Base-by-base conservation (phyloP, 306 rosid species). In the Trifolium repens region DNA sequence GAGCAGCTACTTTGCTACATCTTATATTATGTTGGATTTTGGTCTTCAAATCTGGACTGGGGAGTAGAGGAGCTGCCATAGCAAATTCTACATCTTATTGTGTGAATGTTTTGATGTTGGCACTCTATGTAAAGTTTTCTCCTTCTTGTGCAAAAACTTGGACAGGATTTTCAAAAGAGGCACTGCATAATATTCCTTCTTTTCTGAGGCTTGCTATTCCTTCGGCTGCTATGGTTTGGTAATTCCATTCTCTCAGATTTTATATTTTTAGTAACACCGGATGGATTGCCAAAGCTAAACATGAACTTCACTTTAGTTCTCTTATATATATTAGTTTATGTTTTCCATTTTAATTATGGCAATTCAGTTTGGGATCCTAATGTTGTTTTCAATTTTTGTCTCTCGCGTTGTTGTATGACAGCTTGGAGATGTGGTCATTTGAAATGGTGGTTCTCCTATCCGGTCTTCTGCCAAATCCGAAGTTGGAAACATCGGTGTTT, bases 371-470 rank as follows among this genome's bases (percentile, higher is more conserved):
- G 5, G 6, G 10, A 53, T 53, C 17, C 13, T 53, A 8, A 8
- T 53, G 59, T 53, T 32, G 35, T 4, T 32, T 32, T 32, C 35
- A 0, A 32, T 32, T 32, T 7, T 0, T 53, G 59, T 53, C 0
- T 9, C 34, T 7, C 10, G 0, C n/a, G 35, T 62, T 12, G 35
- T 35, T 37, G 47, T 11, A 8, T 4, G 15, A 35, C 82, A 93
- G 96, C 84, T 73, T 91, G 86, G 91, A 91, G 72, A 49, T 75
- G 80, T 89, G 93, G 90, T 78, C 93, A 44, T 91, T 91, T 77
- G 88, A 88, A 73, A 0, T 84, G 79, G 57, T 87, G 85, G 91
- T 89, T 72, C 84, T 89, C 62, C 80, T 85, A 9, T 84, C 93
- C 0, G 91, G 93, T 19, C 87, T 84, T 82, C 91, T 91, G 68